Percentiles rank a stretch among this genome's conserved stretches.
Conservation (phyloP, 371 early-diverging fungal genomes). For the Umbelopsis sp. region DNA sequence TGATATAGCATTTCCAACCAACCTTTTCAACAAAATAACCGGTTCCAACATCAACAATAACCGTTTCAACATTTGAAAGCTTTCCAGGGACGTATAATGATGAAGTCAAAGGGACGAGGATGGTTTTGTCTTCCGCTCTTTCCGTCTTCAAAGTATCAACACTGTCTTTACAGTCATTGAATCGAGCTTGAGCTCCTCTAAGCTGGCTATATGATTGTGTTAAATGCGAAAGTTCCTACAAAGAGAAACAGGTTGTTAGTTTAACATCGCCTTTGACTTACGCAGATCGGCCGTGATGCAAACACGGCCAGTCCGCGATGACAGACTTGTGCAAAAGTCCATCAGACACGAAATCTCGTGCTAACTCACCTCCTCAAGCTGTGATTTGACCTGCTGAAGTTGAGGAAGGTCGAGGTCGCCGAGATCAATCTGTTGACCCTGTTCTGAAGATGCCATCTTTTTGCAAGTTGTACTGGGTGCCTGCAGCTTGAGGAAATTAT, state of each 20-base stretch:
- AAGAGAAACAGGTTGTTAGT: not conserved
- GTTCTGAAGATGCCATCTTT: slow-evolving; percentile 11
- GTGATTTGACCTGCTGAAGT: slow-evolving; percentile 81
- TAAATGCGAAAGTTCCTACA: slow-evolving; percentile 82
- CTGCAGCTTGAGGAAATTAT: not conserved
- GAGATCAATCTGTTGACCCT: slow-evolving; percentile 72
- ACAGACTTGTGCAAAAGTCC: not conserved
- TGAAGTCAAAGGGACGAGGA: slow-evolving; percentile 80
- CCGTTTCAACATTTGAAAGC: slow-evolving; percentile 77
- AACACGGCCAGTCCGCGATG: not conserved
- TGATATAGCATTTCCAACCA: slow-evolving; percentile 12
- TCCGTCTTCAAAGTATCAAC: slow-evolving; percentile 44
- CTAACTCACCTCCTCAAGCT: slow-evolving; percentile 80
- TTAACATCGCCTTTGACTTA: not conserved
- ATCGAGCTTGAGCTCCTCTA: slow-evolving; percentile 86
- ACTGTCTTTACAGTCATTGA: slow-evolving; percentile 80
- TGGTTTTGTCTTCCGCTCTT: slow-evolving; percentile 62
- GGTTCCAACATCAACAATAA: slow-evolving; percentile 95
- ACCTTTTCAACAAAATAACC: slow-evolving; percentile 96
- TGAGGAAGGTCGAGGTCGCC: slow-evolving; percentile 82
- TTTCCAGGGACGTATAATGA: slow-evolving; percentile 90
- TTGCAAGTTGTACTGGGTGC: not conserved
- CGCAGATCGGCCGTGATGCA: not conserved
- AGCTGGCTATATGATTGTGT: slow-evolving; percentile 84
- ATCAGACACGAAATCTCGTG: not conserved